Base-by-base conservation (phyloP, 2,329 filamentous ascomycete species). In the Bipolaris zeicola region DNA sequence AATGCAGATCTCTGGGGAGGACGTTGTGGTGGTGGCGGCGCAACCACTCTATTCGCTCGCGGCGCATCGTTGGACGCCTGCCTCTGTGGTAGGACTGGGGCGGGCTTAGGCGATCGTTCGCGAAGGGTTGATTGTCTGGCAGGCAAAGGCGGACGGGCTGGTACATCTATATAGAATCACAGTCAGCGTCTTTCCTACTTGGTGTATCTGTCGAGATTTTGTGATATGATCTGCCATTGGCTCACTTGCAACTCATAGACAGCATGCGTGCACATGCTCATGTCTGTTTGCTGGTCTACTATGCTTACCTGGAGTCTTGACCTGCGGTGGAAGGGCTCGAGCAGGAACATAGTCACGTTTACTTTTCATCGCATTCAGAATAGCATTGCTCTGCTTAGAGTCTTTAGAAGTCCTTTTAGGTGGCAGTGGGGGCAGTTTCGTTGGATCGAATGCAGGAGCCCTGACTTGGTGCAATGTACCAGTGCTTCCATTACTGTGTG, bases 381-480 rank as follows among this genome's bases (percentile, higher is more conserved):
- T 72, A 28, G 73, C 68, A 46, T 73, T 73, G 52, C 67, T 70
- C 51, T 69, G 71, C 44, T 79, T 77, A 44, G 72, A 71, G 37
- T 80, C 73, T 46, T 78, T 76, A n/a, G 75, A 67, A n/a, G 70
- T 65, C 48, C 69, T 74, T 64, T 81, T 85, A 1, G 82, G 79
- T 46, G 84, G 84, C 34, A 87, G 74, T 28, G 81, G 76, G 49
- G 85, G 85, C 8, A 87, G 72, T 36, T 80, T 78, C 13, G 79
- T 71, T 46, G 84, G 81, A 57, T 85, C 83, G 74, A 82, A 88
- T 44, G 81, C 80, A 8, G 86, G 85, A 5, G 85, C 83, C 64
- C 81, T 80, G 45, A 83, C 73, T 41, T 77, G 74, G 55, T 74
- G 71, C 22, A 72, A 46, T 14, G 68, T 61, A 18, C 70, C 73